Evolutionary conservation across 495 filamentous ascomycete genomes (phyloP), one percentile per base, ranked within the genome.

Genomic region (Penicillium cosmopolitanum): DNA sequence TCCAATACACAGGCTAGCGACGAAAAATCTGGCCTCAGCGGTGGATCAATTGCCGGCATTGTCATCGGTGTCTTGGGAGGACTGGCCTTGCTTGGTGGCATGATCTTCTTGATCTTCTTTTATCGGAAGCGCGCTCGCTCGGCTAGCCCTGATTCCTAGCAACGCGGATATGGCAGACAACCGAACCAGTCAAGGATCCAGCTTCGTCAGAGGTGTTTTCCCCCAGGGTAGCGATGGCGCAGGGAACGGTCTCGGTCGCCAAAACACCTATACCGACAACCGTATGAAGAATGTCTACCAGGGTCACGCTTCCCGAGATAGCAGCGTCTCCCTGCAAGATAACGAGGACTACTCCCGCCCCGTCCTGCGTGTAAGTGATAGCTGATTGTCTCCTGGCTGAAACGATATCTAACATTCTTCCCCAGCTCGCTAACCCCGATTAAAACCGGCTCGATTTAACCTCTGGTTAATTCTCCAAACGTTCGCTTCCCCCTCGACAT

Each of bases 291-390:
- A 78, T 57, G 71, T 83, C 47, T 78, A 74, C 56, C 71, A 75
- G 8, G 28, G 28, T 48, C 74, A 81, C 52, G 83, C 79, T 36
- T 73, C 73, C 38, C 80, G 79, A 18, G 69, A 79, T 48, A 85
- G 82, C 63, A 74, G 77, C 34, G 66, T 76, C 19, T 84, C 82
- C 40, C 77, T 85, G 34, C 77, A 80, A 51, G 82, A 85, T 53
- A 80, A 84, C 50, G 79, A 81, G 63, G 82, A 85, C 62, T 85
- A 85, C 66, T 83, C 82, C 35, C 75, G 82, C 42, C 82, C 80
- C 46, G 82, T 85, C 52, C 70, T 85, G 61, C 76, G 81, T 11
- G 82, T 84, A 64, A 73, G 81, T 76, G 10, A 18, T 13, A 25
- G 12, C 9, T 16, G 15, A 31, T 7, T n/a, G 6, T 46, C n/a